A percentile compares a stretch with the other conserved stretches of the same genome.
Evolutionary conservation across 768 basidiomycete species (phyloP).

Genomic region (Tricholoma furcatifolium): DNA sequence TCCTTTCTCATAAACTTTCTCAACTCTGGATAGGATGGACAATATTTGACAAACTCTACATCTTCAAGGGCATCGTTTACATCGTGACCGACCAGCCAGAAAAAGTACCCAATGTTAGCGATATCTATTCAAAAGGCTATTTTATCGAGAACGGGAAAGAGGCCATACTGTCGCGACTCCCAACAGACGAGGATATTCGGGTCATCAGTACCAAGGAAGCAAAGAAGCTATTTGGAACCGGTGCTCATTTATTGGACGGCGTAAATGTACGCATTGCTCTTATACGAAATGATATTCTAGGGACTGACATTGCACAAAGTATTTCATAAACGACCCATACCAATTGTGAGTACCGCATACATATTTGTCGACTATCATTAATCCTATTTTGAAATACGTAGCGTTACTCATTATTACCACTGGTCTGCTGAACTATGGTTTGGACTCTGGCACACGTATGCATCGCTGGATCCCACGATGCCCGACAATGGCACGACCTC

Average conservation of each 20-base stretch:
- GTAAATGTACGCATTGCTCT: conserved; percentile 49
- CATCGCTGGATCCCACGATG: conserved; percentile 75
- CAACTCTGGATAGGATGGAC: conserved; percentile 72
- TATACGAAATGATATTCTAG: neutral
- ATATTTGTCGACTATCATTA: neutral
- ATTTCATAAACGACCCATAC: conserved; percentile 79
- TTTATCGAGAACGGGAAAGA: conserved; percentile 56
- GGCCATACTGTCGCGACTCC: conserved; percentile 58
- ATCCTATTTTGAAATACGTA: conserved; percentile 23
- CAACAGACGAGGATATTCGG: conserved; percentile 76
- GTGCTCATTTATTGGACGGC: conserved; percentile 77
- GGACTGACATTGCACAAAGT: conserved; percentile 37
- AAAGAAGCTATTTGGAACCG: conserved; percentile 61
- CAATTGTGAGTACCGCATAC: conserved; percentile 65
- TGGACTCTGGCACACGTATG: conserved; percentile 90
- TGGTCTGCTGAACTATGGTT: conserved; percentile 92
- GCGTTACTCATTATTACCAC: conserved; percentile 92
- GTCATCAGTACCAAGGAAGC: conserved; percentile 73
- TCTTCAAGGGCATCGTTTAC: conserved; percentile 79
- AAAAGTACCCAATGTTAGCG: conserved; percentile 59
- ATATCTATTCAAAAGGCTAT: conserved; percentile 71
- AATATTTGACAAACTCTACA: conserved; percentile 79
- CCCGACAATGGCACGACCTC: conserved; percentile 61
- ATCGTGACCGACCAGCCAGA: conserved; percentile 76
- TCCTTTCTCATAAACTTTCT: conserved; percentile 1